Evolutionary conservation across 1,284 basidiomycete genomes (phyloP), one percentile per base, ranked within the genome.

Genomic region (Polyporus tsugae): DNA sequence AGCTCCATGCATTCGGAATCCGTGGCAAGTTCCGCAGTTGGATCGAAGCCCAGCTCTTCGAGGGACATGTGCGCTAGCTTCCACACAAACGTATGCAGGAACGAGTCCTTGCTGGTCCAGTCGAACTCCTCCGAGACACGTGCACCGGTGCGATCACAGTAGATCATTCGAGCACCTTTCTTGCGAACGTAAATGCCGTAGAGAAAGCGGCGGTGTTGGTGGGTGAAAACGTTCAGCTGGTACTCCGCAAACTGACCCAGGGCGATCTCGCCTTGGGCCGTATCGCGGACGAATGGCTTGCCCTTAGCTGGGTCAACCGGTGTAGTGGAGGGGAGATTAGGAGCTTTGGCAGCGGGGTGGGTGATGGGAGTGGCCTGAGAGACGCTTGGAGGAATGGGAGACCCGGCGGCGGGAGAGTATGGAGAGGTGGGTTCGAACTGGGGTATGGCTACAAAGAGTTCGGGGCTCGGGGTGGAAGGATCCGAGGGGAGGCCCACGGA

Each of bases 1-100:
- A 60, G 58, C 25, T 15, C 4, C 10, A 1, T 6, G 13, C 9
- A 19, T 10, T 61, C 60, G 6, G n/a, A 4, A 9, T 25, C 19
- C 4, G 29, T 15, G 22, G 60, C 39, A 6, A 41, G 36, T 22
- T 29, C 29, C 35, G 60, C 64, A 13, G 64, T 69, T 2, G 70
- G 66, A 57, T 75, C 73, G 62, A 59, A 71, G 5, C 74, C 74
- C 3, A 70, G 67, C 36, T 65, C 38, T 2, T 11, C 60, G 29
- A 35, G 36, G 13, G 19, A 29, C 58, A 71, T 61, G 35, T 68
- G 25, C 10, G 65, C 64, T 39, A 67, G 29, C 59, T 61, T 66
- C 60, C 60, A 70, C 38, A 72, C 22, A 61, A 72, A 72, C 3
- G 10, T 25, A 35, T 63, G 65, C 33, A 72, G 53, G 15, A 49